These are phyloP conservation scores for Dendrocalamus sinicus DNA, from an alignment of 176 grass and related monocot genomes.

Conservation along the genomic window DNA sequence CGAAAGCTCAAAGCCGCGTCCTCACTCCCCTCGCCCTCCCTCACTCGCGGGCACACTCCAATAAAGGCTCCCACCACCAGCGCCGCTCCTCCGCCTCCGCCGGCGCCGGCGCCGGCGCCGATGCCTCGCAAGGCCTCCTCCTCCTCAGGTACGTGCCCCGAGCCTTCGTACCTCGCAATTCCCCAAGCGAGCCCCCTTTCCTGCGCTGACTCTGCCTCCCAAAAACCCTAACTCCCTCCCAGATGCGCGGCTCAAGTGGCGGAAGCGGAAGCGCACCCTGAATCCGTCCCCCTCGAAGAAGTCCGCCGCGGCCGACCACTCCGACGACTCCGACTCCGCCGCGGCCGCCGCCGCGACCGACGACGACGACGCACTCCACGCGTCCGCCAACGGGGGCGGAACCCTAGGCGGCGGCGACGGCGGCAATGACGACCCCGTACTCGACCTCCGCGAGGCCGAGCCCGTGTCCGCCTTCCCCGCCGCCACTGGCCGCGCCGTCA, in stretches of 20 bases:
- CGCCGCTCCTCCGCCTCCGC: constrained; percentile 9
- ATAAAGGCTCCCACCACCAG: background rate
- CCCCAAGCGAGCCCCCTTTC: background rate
- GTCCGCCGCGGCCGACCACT: constrained; percentile 2
- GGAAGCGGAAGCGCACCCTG: constrained; percentile 71
- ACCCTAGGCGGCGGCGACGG: constrained; percentile 41
- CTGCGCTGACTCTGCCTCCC: background rate
- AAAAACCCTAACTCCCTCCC: constrained; percentile 44
- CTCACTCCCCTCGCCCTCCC: constrained; percentile 28
- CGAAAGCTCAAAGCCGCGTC: constrained; percentile 10
- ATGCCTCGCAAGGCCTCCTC: constrained; percentile 78
- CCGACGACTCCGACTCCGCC: too few species aligned
- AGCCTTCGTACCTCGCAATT: background rate
- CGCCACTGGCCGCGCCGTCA: constrained; percentile 58
- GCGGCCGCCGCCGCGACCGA: constrained; percentile 39
- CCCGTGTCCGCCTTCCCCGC: constrained; percentile 70
- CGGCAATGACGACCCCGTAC: constrained; percentile 47
- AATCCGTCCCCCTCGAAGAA: constrained; percentile 58
- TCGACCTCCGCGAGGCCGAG: constrained; percentile 66
- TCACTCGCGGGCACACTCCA: constrained; percentile 39
- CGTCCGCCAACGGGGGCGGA: constrained; percentile 33
- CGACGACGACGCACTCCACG: constrained; percentile 40
- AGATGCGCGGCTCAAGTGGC: constrained; percentile 92
- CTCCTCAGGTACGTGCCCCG: constrained; percentile 66
- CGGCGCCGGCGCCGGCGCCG: constrained; percentile 38